Base-by-base conservation (phyloP, 106 monocot species). In the Allium fistulosum region DNA sequence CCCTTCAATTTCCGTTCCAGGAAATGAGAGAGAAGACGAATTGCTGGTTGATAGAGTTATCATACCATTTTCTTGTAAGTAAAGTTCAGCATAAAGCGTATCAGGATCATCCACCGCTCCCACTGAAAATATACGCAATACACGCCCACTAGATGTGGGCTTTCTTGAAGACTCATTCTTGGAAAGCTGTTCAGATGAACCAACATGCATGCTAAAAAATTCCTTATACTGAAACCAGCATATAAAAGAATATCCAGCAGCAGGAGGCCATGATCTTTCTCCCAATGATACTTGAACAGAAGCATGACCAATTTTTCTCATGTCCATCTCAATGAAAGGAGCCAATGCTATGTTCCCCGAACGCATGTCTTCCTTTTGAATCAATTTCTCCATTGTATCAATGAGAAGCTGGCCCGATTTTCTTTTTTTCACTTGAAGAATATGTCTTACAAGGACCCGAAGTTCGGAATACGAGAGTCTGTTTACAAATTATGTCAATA, bases 251-350 rank as follows among this genome's bases (percentile, higher is more conserved):
- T 99, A 99, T 27, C 99, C 99, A 69, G 99, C 93, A 79, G 90
- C 85, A 66, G 99, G 99, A 76, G 99, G 99, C 99, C 99, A 99
- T 17, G 88, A 90, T 76, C 99, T 92, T 74, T 99, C 99, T 65
- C 99, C 99, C 66, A 99, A 76, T 15, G 93, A 90, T 47, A 99
- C 93, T 55, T 93, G 99, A 69, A 99, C 71, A 69, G 92, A 93
- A 56, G 90, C 87, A 84, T 99, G 79, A 11, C 99, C 99, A 48
- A 78, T 77, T 79, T 79, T 99, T 67, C 76, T 85, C 93, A 93
- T 88, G 66, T 93, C 87, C 92, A 99, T 83, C 83, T 99, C 93
- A 61, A 99, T 74, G 80, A 89, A 99, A 65, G 99, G 87, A 69
- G 85, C 90, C 51, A 87, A 70, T 63, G 99, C 87, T 75, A 85